Percentiles rank a stretch among this genome's conserved stretches.
Conservation (phyloP, 176 grass and related monocot genomes). For the Stipa capillata region DNA sequence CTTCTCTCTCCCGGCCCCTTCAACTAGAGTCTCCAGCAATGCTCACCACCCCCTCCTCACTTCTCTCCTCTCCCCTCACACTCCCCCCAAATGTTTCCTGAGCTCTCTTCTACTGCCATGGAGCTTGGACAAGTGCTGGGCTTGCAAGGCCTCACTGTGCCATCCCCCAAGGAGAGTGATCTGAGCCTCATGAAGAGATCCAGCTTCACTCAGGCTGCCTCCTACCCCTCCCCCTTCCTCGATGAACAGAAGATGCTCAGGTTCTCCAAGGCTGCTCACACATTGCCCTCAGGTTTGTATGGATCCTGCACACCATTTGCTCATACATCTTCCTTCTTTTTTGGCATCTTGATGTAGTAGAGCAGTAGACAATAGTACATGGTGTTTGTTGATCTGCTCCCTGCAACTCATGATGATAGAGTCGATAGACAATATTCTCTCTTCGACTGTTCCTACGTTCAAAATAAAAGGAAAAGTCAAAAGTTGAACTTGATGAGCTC, state of each 20-base stretch:
- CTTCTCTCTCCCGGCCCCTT: not conserved
- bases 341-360: not conserved
- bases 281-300: constrained; percentile 30
- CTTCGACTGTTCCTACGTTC: constrained; percentile 1
- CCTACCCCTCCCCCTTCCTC: constrained; percentile 37
- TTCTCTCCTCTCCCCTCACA: too few relatives aligned
- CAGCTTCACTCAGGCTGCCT: not conserved
- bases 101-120: constrained; percentile 18
- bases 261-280: constrained; percentile 35
- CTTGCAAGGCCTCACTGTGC: not conserved
- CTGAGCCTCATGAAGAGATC: constrained; percentile 12
- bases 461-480: constrained; percentile 17
- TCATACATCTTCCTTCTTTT: accelerated
- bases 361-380: not conserved
- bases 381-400: constrained; percentile 3
- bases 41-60: constrained; percentile 1
- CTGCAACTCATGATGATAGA: constrained; percentile 9
- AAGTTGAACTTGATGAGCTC: constrained; percentile 37
- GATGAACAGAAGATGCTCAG: constrained; percentile 60
- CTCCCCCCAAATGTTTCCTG: constrained; percentile 1
- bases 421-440: not conserved
- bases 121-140: constrained; percentile 34
- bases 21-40: constrained; percentile 22
- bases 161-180: constrained; percentile 15
- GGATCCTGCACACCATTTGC: not conserved